Evolutionary conservation across 208 protist species (phyloP), one percentile per base, ranked within the genome.

Genomic region (Trypanosoma avium): DNA sequence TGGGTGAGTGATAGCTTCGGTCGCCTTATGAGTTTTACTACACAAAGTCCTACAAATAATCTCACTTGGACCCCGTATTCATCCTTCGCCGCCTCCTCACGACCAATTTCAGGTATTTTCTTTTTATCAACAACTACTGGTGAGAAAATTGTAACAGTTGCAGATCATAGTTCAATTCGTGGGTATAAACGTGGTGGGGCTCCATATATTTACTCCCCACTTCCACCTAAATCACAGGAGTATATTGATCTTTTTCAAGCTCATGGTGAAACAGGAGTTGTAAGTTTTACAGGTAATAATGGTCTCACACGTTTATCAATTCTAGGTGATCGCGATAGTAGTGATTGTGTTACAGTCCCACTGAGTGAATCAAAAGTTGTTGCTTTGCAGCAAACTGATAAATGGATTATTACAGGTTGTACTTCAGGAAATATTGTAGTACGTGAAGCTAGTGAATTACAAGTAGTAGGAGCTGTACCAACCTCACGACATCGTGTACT

Each of bases 1-100:
- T 96, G 90, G 90, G 70, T 87, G 22, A 81, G 78, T 61, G 90
- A 96, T 57, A 79, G 70, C 62, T 94, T 84, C 61, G 87, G 87
- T 45, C 78, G 70, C n/a, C 70, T 96, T 22, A 89, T 79, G 63
- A 91, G 85, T 69, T 93, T 92, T 61, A 85, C 77, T 13, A 61
- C 82, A 9, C 81, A 88, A 56, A 67, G 76, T 29, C 82, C 81
- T 32, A 70, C 70, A 27, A 82, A 93, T 60, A 79, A 67, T 15
- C 74, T 87, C 13, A 77, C 73, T 22, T 95, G 86, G 83, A 70
- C 81, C 10, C 54, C 75, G 19, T 96, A 93, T 65, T 92, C 86
- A 3, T 90, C 84, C 42, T 93, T 96, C 58, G 81, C 76, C 35
- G 86, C 83, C 5, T 86, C 84, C 0, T 84, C 66, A 35, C 76